Evolutionary conservation across 2,329 filamentous ascomycete species (phyloP).

Genomic region (Lasiodiplodia sp.): DNA sequence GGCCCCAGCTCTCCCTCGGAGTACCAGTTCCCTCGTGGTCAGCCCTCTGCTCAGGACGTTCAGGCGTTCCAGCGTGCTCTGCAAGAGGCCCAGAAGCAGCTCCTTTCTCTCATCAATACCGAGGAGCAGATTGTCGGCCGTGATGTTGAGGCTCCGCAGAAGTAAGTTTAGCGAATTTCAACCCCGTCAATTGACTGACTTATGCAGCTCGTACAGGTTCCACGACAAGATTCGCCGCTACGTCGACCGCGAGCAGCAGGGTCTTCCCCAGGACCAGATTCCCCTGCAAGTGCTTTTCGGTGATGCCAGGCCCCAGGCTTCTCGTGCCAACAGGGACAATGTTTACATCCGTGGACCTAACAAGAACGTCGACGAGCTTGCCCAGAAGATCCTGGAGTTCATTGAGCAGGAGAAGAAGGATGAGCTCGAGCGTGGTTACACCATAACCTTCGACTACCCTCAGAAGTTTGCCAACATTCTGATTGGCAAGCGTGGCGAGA

Average conservation of each 20-base stretch:
- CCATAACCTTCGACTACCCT: constrained; percentile 86
- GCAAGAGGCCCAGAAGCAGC: constrained; percentile 64
- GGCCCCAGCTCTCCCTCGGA: constrained; percentile 62
- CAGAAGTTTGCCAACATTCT: constrained; percentile 92
- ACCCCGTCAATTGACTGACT: constrained; percentile 30
- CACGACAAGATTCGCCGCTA: constrained; percentile 69
- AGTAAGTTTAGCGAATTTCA: constrained; percentile 40
- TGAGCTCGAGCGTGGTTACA: constrained; percentile 91
- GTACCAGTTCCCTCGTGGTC: constrained; percentile 63
- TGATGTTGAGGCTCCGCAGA: constrained; percentile 62
- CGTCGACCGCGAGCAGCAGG: constrained; percentile 63
- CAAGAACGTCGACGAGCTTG: constrained; percentile 74
- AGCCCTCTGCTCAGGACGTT: constrained; percentile 62
- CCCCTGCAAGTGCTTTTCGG: constrained; percentile 65
- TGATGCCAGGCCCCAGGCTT: constrained; percentile 53
- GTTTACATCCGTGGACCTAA: constrained; percentile 80
- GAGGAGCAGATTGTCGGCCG: constrained; percentile 63
- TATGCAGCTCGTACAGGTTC: constrained; percentile 47
- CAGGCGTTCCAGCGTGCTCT: constrained; percentile 65
- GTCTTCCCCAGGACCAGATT: constrained; percentile 56
- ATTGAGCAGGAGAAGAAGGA: constrained; percentile 88
- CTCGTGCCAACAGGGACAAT: constrained; percentile 57
- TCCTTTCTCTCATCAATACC: constrained; percentile 61
- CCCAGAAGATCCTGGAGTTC: constrained; percentile 77
- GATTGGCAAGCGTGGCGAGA: constrained; percentile 71